Percentiles rank a stretch among this genome's conserved stretches.
Conservation (phyloP, 257 asterid genomes). For the Rhazya stricta region DNA sequence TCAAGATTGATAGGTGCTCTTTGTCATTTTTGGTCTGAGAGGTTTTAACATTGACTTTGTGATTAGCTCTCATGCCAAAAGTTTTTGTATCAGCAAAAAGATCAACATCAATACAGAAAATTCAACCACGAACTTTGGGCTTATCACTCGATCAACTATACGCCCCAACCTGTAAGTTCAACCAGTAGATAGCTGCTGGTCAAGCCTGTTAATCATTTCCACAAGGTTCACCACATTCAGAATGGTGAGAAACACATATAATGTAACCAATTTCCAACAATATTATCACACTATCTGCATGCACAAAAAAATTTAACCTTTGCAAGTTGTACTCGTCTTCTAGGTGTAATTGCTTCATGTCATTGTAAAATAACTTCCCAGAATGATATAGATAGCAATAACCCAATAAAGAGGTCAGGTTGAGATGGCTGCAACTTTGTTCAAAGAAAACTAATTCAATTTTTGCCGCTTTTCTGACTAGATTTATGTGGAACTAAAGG, state of each 20-base stretch:
- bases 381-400: neutral
- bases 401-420: neutral
- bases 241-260: slow-evolving; percentile 32
- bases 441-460: neutral
- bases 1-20: neutral
- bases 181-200: slow-evolving; percentile 97
- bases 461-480: neutral
- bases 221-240: slow-evolving; percentile 69
- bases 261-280: neutral
- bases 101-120: slow-evolving; percentile 46
- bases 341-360: neutral
- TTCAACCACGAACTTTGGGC: slow-evolving; percentile 46
- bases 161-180: slow-evolving; percentile 97
- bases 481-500: neutral
- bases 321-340: neutral
- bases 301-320: slow-evolving; percentile 7
- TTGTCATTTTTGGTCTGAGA: neutral
- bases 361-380: neutral
- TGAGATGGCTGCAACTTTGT: neutral
- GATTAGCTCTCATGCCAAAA: slow-evolving; percentile 29
- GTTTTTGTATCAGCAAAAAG: slow-evolving; percentile 47
- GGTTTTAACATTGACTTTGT: neutral
- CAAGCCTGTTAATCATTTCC: slow-evolving; percentile 82
- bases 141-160: slow-evolving; percentile 31
- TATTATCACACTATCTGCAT: neutral